Conservation (phyloP, 345 rosid species). For the Citrus maxima region DNA sequence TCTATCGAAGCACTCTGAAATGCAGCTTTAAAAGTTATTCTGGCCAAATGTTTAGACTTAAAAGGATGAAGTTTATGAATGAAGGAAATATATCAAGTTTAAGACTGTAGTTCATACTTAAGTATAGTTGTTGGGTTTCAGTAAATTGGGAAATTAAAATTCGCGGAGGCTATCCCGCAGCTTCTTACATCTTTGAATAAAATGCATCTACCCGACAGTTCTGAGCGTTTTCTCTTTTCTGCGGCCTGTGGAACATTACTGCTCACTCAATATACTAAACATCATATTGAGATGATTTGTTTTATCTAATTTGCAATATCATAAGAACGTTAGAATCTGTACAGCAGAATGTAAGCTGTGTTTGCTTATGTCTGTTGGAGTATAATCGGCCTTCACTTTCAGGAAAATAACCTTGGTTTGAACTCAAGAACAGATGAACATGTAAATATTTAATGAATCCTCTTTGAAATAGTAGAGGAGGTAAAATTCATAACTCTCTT, state of each 20-base stretch:
- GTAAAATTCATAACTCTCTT: neutral
- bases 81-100: slow-evolving; percentile 1
- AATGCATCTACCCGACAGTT: neutral
- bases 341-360: neutral
- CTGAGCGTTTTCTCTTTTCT: too few species aligned
- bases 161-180: neutral
- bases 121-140: neutral
- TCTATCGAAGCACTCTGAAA: neutral
- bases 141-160: neutral
- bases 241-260: neutral
- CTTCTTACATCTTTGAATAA: neutral
- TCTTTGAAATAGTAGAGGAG: neutral
- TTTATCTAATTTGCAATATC: neutral
- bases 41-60: neutral
- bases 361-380: neutral
- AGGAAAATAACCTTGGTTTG: neutral
- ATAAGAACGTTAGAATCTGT: neutral
- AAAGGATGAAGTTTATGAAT: neutral
- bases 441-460: neutral
- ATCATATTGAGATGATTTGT: neutral
- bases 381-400: neutral
- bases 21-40: neutral
- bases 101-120: neutral
- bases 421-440: neutral
- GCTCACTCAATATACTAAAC: too few species aligned